Conservation (phyloP, 768 basidiomycete genomes). For the Lactarius quietus region DNA sequence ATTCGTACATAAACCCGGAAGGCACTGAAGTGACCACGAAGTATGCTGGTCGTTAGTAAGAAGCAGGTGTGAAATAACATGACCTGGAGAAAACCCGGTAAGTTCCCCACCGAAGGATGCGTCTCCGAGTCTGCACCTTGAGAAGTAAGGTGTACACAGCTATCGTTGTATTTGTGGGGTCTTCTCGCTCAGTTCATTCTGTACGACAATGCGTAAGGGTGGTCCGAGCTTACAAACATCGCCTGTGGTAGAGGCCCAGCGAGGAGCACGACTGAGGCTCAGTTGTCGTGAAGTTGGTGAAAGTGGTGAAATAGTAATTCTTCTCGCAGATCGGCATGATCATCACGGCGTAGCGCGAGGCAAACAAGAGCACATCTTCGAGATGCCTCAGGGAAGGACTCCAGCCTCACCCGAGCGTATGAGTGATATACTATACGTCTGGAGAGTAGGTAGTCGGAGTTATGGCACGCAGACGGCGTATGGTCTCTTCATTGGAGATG, state of each 20-base stretch:
- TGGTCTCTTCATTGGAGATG: constrained; percentile 89
- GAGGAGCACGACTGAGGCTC: background rate
- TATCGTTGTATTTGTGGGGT: background rate
- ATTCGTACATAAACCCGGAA: background rate
- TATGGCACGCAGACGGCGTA: constrained; percentile 88
- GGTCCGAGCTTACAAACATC: background rate
- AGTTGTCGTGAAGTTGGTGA: background rate
- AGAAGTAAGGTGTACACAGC: background rate
- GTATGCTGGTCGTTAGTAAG: background rate
- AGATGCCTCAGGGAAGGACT: constrained; percentile 98
- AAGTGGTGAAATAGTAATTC: background rate
- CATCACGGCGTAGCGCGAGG: constrained; percentile 68
- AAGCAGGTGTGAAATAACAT: background rate
- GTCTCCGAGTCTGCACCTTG: background rate
- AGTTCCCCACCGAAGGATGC: too few relatives aligned
- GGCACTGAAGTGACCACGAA: background rate
- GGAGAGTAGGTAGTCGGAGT: constrained; percentile 51
- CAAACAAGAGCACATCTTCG: constrained; percentile 62
- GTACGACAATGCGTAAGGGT: background rate
- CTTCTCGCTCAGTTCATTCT: background rate
- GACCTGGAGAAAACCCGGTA: too few relatives aligned
- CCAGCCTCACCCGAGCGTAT: constrained; percentile 76
- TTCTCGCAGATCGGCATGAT: constrained; percentile 83
- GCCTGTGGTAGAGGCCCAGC: background rate
- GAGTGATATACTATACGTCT: background rate